phyloP scores from a whole-genome alignment of 371 early-diverging fungal genomes.

The Funneliformis caledonium region DNA sequence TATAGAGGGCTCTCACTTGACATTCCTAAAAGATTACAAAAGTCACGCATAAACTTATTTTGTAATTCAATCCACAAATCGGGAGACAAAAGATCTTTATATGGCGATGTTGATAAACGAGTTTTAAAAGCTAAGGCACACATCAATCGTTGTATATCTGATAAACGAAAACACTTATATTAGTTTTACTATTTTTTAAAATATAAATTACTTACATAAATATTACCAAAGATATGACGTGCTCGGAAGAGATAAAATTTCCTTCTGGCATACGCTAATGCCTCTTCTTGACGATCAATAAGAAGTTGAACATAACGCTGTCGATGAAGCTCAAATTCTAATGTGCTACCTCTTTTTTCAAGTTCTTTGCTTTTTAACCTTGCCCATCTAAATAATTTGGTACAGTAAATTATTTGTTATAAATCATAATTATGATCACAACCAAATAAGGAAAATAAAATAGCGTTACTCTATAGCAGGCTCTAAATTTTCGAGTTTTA shows the following conservation, averaged over 20 bases:
- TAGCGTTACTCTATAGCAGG: constrained; percentile 28
- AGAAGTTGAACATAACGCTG: constrained; percentile 79
- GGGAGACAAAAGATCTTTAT: constrained; percentile 65
- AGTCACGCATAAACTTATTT: constrained; percentile 80
- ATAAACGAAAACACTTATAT: constrained; percentile 41
- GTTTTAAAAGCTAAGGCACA: constrained; percentile 59
- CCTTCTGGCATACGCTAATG: constrained; percentile 73
- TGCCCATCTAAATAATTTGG: constrained; percentile 69
- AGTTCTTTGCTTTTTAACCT: constrained; percentile 61
- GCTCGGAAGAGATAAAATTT: constrained; percentile 72
- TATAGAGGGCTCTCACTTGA: constrained; percentile 81
- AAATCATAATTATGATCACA: constrained; percentile 39
- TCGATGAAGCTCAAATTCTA: constrained; percentile 86
- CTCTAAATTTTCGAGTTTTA: constrained; percentile 27
- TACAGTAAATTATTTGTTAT: constrained; percentile 10
- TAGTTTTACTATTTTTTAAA: constrained; percentile 42
- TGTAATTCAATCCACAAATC: constrained; percentile 69
- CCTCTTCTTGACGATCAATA: constrained; percentile 54
- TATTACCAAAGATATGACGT: constrained; percentile 67
- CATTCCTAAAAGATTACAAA: constrained; percentile 83
- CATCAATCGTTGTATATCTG: constrained; percentile 81
- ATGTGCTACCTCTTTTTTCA: constrained; percentile 58
- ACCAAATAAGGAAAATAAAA: constrained; percentile 3
- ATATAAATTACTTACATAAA: neutral
- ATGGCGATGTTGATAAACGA: constrained; percentile 62